A percentile compares a stretch with the other conserved stretches of the same genome.
Evolutionary conservation across 768 basidiomycete genomes (phyloP).

Genomic region (Agaricus subrufescens): DNA sequence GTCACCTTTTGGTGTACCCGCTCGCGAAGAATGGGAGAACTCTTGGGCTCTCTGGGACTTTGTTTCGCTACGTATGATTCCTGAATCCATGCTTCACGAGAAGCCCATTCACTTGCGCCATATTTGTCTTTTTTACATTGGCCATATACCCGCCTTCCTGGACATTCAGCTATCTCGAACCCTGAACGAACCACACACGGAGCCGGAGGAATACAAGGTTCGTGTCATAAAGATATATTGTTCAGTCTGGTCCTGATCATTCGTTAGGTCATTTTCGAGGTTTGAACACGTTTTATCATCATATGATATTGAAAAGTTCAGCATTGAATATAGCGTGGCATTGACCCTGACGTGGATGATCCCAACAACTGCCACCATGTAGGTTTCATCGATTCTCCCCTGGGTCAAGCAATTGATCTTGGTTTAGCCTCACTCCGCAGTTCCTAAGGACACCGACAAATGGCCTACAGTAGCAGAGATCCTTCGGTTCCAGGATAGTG

Average conservation of each 20-base stretch:
- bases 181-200: slow-evolving; percentile 72
- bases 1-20: slow-evolving; percentile 65
- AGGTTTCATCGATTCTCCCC: slow-evolving; percentile 18
- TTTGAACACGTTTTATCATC: not conserved
- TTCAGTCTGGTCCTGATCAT: slow-evolving; percentile 11
- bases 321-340: slow-evolving; percentile 62
- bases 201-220: slow-evolving; percentile 79
- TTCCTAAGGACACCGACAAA: slow-evolving; percentile 73
- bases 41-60: slow-evolving; percentile 91
- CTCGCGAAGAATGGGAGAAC: slow-evolving; percentile 70
- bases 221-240: slow-evolving; percentile 9
- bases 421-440: slow-evolving; percentile 78
- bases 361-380: slow-evolving; percentile 77
- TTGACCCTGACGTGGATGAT: slow-evolving; percentile 93
- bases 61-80: slow-evolving; percentile 82
- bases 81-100: slow-evolving; percentile 75
- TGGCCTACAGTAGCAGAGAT: slow-evolving; percentile 80
- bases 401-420: not conserved
- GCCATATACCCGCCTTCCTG: slow-evolving; percentile 90
- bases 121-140: slow-evolving; percentile 95
- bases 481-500: slow-evolving; percentile 71
- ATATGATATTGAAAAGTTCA: not conserved
- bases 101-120: slow-evolving; percentile 94
- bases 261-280: slow-evolving; percentile 70
- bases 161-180: slow-evolving; percentile 85